A percentile compares a stretch with the other conserved stretches of the same genome.
These are phyloP conservation scores for Fusarium sp. DNA, from an alignment of 2,329 filamentous ascomycete species.

Conservation along the genomic window DNA sequence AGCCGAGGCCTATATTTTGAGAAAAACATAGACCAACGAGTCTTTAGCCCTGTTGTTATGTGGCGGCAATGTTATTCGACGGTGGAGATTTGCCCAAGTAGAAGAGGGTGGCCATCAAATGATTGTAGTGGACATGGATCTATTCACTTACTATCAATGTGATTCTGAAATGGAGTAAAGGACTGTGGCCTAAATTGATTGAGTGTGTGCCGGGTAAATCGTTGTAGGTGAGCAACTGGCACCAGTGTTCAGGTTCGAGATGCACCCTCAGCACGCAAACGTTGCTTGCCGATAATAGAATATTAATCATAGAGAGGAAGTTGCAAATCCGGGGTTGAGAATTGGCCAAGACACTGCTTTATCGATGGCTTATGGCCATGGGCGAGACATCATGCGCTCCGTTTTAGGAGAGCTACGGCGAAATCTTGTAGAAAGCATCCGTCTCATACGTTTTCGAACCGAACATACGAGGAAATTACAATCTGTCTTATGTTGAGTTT, in stretches of 20 bases:
- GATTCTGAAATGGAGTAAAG: no score
- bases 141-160: no score
- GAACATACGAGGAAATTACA: neutral
- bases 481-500: neutral
- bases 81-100: no score
- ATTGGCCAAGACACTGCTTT: slow-evolving; percentile 7
- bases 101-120: no score
- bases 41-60: no score
- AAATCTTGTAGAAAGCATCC: neutral
- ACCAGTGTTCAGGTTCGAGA: neutral
- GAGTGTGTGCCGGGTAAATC: no score
- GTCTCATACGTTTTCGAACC: slow-evolving; percentile 16
- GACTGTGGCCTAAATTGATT: no score
- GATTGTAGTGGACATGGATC: no score
- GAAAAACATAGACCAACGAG: neutral
- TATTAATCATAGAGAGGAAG: neutral
- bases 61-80: no score
- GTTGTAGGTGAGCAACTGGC: no score
- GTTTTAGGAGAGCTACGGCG: slow-evolving; percentile 1
- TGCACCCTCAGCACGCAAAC: slow-evolving; percentile 2
- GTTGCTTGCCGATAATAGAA: neutral
- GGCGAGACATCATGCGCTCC: slow-evolving; percentile 17
- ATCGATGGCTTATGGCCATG: neutral
- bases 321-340: slow-evolving; percentile 1
- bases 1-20: neutral